phyloP scores from a whole-genome alignment of 176 grass and related monocot genomes.

The Tillandsia leiboldiana region DNA sequence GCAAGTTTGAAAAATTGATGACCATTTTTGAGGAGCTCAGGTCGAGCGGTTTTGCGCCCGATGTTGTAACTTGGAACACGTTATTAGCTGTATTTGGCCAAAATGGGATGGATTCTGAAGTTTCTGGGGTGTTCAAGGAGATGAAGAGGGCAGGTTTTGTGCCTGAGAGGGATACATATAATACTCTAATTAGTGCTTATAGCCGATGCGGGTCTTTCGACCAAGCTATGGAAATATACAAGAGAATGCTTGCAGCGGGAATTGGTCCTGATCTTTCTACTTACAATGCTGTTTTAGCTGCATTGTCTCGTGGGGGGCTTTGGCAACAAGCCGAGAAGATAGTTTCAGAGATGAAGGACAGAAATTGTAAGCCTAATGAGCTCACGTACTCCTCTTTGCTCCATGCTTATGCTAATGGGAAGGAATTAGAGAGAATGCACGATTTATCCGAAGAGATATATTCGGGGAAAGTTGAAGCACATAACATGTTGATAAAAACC shows the following conservation, averaged over 20 bases:
- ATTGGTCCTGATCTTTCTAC: constrained; percentile 68
- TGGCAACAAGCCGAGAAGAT: constrained; percentile 75
- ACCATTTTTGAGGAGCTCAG: constrained; percentile 66
- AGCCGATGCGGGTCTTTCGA: constrained; percentile 78
- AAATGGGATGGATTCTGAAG: constrained; percentile 69
- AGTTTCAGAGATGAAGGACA: constrained; percentile 65
- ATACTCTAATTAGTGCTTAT: constrained; percentile 84
- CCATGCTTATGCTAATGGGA: constrained; percentile 82
- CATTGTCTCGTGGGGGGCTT: constrained; percentile 52
- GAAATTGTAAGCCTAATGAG: constrained; percentile 67
- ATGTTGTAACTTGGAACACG: constrained; percentile 86
- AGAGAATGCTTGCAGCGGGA: constrained; percentile 71
- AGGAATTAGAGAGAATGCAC: constrained; percentile 47
- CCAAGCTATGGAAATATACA: constrained; percentile 91
- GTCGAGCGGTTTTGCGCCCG: constrained; percentile 38
- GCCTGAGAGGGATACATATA: constrained; percentile 80
- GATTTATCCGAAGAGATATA: constrained; percentile 72
- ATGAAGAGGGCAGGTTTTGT: constrained; percentile 90
- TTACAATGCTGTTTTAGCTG: constrained; percentile 78
- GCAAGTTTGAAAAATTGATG: constrained; percentile 81
- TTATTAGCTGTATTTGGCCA: constrained; percentile 77
- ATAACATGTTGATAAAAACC: constrained; percentile 61
- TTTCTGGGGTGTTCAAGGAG: constrained; percentile 81
- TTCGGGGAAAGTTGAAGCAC: constrained; percentile 40
- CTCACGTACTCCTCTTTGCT: constrained; percentile 84